These are phyloP conservation scores for Parafenestella ontariensis DNA, from an alignment of 2,329 filamentous ascomycete species.

Conservation along the genomic window DNA sequence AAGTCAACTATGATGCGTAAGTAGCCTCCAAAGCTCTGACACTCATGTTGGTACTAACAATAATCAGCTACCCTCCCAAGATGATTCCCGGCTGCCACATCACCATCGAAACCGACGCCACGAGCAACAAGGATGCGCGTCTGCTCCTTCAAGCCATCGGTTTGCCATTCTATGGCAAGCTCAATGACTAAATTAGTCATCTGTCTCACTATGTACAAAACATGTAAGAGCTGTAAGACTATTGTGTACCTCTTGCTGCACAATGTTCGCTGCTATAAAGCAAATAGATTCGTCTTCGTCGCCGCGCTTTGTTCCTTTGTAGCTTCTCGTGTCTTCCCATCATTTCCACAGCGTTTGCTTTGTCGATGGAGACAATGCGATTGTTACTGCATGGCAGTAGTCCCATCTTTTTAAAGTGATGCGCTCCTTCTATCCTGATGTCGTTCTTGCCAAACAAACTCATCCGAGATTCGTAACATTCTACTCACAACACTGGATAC, in stretches of 20 bases:
- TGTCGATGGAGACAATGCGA: not conserved
- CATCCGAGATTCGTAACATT: not conserved
- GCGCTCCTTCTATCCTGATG: not conserved
- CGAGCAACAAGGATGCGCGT: constrained; percentile 82
- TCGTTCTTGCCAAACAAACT: not conserved
- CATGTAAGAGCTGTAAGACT: constrained; percentile 26
- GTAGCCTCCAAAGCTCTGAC: constrained; percentile 46
- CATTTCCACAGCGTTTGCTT: not conserved
- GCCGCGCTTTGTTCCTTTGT: constrained; percentile 2
- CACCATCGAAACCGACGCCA: constrained; percentile 83
- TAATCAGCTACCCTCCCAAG: constrained; percentile 65
- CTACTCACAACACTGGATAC: not conserved
- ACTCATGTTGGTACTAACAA: constrained; percentile 8
- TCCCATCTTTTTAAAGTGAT: not conserved
- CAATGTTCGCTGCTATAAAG: constrained; percentile 5
- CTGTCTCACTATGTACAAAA: constrained; percentile 26
- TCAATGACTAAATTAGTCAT: constrained; percentile 46
- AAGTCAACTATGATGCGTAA: constrained; percentile 91
- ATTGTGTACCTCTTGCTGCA: constrained; percentile 4
- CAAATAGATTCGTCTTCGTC: not conserved
- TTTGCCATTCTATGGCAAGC: constrained; percentile 82
- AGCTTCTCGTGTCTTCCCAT: constrained; percentile 2
- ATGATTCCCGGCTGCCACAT: constrained; percentile 89
- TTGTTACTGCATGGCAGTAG: not conserved
- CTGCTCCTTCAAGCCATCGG: constrained; percentile 76